Base-by-base conservation (phyloP, 2,329 filamentous ascomycete species). In the Apiospora kogelbergensis region DNA sequence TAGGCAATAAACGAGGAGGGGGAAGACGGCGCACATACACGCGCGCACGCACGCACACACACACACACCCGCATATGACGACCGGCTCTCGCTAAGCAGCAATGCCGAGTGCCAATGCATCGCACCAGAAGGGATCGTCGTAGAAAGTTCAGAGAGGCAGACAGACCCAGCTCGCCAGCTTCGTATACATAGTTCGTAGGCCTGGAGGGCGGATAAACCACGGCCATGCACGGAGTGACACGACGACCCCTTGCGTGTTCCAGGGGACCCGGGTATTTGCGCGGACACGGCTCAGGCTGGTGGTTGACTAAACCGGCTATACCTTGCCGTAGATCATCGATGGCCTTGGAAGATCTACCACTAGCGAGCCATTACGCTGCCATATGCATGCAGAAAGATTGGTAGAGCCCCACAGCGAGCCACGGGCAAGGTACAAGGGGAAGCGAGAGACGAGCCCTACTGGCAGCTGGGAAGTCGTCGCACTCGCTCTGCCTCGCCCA, bases 241-340 rank as follows among this genome's bases (percentile, higher is more conserved):
- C 45, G 6, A 46, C 46, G 5, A 13, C 48, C 15, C 48, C 13
- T 13, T 42, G n/a, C n/a, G n/a, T n/a, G 15, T 37, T 60, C 53
- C 53, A 60, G 53, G 20, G 30, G 53, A 37, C 53, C 53, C 30
- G 53, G 53, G 30, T 30, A 60, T 60, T 37, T 37, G 13, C 53
- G 53, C 30, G 30, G 53, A 60, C 53, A 60, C 53, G 53, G 53
- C 53, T 60, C 53, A n/a, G n/a, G 30, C 20, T 60, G 53, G 37
- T 33, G 17, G 53, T 60, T 60, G 53, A 60, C 53, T 60, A 60
- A 60, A 60, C 53, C 53, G 53, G 53, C 53, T 60, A 60, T 60
- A 60, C 53, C 53, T 60, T 60, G 53, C 53, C 37, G 53, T 30
- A 60, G 53, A 60, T 60, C 53, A 60, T 60, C 53, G 53, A 60